Percentiles rank a stretch among this genome's conserved stretches.
phyloP scores from a whole-genome alignment of 495 filamentous ascomycete genomes.

The Schizothecium vesticola region DNA sequence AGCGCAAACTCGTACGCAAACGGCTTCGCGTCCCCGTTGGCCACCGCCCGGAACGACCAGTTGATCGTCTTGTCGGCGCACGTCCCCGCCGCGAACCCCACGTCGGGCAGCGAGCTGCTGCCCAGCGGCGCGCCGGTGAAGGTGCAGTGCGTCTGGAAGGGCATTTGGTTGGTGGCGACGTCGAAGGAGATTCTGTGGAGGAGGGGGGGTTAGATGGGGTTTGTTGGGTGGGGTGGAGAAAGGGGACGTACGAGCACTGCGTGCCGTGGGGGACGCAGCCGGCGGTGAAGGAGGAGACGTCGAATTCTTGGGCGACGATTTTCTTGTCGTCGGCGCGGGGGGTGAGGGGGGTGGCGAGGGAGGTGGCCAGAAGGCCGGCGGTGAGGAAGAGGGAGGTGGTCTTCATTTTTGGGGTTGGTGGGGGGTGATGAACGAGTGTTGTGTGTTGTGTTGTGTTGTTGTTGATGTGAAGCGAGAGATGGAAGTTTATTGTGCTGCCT shows the following conservation, averaged over 20 bases:
- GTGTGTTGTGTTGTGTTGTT: neutral
- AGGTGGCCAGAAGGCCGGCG: slow-evolving; percentile 9
- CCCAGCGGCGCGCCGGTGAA: slow-evolving; percentile 12
- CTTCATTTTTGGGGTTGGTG: slow-evolving; percentile 15
- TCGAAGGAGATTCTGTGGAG: slow-evolving; percentile 15
- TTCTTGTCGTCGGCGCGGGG: neutral
- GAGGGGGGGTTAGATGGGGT: neutral
- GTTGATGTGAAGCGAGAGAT: neutral
- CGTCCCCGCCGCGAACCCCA: slow-evolving; percentile 8
- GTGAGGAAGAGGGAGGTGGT: slow-evolving; percentile 5
- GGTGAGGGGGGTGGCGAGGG: slow-evolving; percentile 19
- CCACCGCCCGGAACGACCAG: slow-evolving; percentile 20
- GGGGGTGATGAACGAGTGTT: slow-evolving; percentile 1
- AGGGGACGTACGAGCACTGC: slow-evolving; percentile 23
- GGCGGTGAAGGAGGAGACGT: slow-evolving; percentile 24
- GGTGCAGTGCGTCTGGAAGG: slow-evolving; percentile 17
- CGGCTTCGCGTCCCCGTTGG: neutral
- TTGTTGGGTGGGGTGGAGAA: neutral
- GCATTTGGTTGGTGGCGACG: slow-evolving; percentile 23
- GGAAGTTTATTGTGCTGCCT: neutral
- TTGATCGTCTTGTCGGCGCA: slow-evolving; percentile 15
- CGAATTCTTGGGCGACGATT: slow-evolving; percentile 20
- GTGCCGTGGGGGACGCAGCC: slow-evolving; percentile 29
- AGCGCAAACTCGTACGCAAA: slow-evolving; percentile 20
- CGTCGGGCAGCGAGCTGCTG: slow-evolving; percentile 16